Conservation (phyloP, 345 rosid genomes). For the Salix arbutifolia region DNA sequence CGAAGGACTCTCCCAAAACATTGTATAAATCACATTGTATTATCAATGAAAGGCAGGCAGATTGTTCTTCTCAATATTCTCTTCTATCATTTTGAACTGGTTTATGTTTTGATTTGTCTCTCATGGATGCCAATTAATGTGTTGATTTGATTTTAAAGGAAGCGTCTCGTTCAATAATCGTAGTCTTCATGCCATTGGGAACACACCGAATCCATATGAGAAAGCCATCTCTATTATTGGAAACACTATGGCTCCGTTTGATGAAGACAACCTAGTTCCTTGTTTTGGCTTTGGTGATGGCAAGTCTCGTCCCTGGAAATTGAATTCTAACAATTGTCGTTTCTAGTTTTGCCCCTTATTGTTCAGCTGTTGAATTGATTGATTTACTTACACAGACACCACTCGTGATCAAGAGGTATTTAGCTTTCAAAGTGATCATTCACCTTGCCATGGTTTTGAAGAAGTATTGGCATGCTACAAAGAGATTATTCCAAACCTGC, state of each 20-base stretch:
- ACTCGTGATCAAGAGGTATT: conserved; percentile 72
- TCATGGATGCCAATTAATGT: conserved; percentile 13
- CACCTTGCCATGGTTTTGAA: conserved; percentile 81
- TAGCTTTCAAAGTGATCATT: conserved; percentile 60
- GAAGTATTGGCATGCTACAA: conserved; percentile 75
- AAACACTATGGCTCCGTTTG: conserved; percentile 73
- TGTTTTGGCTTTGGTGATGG: conserved; percentile 92
- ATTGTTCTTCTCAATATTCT: no score
- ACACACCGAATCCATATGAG: conserved; percentile 71
- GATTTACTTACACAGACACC: conserved; percentile 39
- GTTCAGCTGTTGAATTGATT: not conserved
- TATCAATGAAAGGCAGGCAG: no score
- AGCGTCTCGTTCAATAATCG: conserved; percentile 51
- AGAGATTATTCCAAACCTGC: conserved; percentile 49
- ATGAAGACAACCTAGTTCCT: conserved; percentile 79
- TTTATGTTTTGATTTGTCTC: not conserved
- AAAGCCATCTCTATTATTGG: conserved; percentile 71
- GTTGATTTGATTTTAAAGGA: conserved; percentile 31
- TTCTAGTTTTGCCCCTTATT: not conserved
- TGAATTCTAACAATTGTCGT: not conserved
- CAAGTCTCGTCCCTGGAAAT: conserved; percentile 7
- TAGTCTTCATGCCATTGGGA: conserved; percentile 55
- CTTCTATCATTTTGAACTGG: not conserved
- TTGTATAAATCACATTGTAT: no score
- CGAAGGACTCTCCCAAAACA: no score